phyloP scores from a whole-genome alignment of 2,329 filamentous ascomycete species.

The Aureobasidium melanogenum region DNA sequence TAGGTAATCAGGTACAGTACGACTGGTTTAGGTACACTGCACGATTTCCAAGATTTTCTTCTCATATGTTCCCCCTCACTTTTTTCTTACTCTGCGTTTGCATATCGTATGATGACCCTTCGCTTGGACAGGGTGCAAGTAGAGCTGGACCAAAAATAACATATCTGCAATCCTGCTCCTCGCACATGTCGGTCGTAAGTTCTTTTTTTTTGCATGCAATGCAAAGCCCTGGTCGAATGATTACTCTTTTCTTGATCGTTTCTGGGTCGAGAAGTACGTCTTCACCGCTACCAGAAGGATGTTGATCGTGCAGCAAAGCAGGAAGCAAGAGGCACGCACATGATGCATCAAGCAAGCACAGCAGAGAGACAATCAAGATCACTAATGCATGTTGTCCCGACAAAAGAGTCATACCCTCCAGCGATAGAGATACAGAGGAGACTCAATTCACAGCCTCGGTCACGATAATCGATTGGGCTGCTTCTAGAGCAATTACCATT shows the following conservation, averaged over 20 bases:
- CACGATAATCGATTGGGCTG: neutral
- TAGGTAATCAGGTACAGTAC: neutral
- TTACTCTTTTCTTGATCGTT: too few relatives aligned
- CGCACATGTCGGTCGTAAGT: neutral
- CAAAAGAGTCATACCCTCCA: too few relatives aligned
- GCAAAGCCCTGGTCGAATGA: too few relatives aligned
- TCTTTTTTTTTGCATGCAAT: neutral
- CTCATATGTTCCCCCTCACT: neutral
- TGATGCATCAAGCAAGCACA: neutral
- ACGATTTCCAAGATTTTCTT: neutral
- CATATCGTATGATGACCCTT: neutral
- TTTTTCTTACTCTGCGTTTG: neutral
- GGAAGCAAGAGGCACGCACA: neutral
- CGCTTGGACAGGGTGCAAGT: neutral
- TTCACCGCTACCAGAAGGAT: neutral
- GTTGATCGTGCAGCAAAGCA: neutral
- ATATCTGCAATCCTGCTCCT: too few relatives aligned
- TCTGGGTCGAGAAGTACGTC: neutral
- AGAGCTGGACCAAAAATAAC: neutral
- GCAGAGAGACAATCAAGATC: too few relatives aligned
- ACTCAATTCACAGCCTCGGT: too few relatives aligned
- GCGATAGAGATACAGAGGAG: too few relatives aligned
- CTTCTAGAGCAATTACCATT: neutral
- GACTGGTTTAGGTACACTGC: constrained; percentile 1
- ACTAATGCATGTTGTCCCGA: too few relatives aligned